phyloP scores from a whole-genome alignment of 2,329 filamentous ascomycete species.

The Biscogniauxia marginata region DNA sequence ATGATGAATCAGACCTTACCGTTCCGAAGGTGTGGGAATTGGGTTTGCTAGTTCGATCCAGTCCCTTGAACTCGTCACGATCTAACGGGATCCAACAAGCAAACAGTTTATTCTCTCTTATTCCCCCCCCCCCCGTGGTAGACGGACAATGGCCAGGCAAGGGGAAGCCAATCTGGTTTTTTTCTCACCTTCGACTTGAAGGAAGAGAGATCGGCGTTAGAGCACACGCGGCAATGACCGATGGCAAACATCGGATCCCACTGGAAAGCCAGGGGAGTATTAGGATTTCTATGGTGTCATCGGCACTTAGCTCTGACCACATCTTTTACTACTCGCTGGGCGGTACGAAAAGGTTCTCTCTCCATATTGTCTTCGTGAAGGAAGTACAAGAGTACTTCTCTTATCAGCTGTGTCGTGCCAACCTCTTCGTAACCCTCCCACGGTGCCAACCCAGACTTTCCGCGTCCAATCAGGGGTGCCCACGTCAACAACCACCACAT shows the following conservation, averaged over 20 bases:
- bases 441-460: conserved; percentile 22
- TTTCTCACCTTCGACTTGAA: conserved; percentile 11
- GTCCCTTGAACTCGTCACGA: conserved; percentile 15
- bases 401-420: conserved; percentile 27
- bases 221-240: conserved; percentile 13
- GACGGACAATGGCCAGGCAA: neutral
- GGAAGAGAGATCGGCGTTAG: conserved; percentile 13
- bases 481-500: conserved; percentile 33
- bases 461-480: conserved; percentile 32
- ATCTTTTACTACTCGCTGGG: conserved; percentile 9
- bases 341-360: conserved; percentile 13
- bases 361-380: conserved; percentile 13
- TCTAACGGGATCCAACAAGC: conserved; percentile 9
- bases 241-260: conserved; percentile 8
- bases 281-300: conserved; percentile 15
- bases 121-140: neutral
- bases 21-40: conserved; percentile 17
- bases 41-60: conserved; percentile 13
- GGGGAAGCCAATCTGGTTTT: neutral
- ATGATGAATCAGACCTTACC: conserved; percentile 7
- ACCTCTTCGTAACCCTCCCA: conserved; percentile 30
- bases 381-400: conserved; percentile 16
- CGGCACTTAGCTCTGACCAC: conserved; percentile 21
- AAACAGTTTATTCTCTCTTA: conserved; percentile 10
- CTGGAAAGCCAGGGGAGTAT: conserved; percentile 7